Evolutionary conservation across 2,329 filamentous ascomycete genomes (phyloP), one percentile per base, ranked within the genome.

Genomic region (Alternaria sp.): DNA sequence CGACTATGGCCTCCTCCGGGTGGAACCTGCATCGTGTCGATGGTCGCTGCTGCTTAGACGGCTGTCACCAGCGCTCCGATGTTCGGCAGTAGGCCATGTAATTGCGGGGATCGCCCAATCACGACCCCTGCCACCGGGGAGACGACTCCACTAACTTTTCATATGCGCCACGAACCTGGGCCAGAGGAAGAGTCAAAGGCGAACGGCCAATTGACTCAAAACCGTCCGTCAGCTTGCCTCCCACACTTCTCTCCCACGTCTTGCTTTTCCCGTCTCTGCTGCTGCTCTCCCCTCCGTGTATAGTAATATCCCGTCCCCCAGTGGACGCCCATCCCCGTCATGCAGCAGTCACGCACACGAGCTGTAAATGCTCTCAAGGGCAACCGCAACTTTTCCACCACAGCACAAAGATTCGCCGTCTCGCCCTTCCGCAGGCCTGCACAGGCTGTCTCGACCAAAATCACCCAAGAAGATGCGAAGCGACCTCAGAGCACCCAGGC

Each of bases 341-440:
- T 71, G 70, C 78, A 77, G 73, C 78, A 78, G 66, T 75, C 72
- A 65, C 73, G 71, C 70, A 72, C 65, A 54, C 74, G 74, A 59
- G 76, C 79, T 74, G 66, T 78, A 43, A 70, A 72, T 40, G 69
- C 75, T 58, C 65, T 78, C 55, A 73, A 79, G 61, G 70, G 75
- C 71, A 69, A 80, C 57, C 82, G 81, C 70, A 73, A 68, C 62
- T 82, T 84, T 72, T 83, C 80, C 65, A 75, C 81, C 6, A 78
- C 81, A 27, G 66, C 80, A 22, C 68, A 76, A 9, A 63, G 74
- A 53, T 71, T 78, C 36, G 81, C 81, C 64, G 68, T 83, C 56
- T 84, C 82, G 60, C 82, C 81, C 28, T 81, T 82, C 77, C 67
- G 78, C 60, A 68, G 65, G 41, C 76, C 70, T 64, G 77, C 76